Percentiles rank a stretch among this genome's conserved stretches.
Conservation (phyloP, 2,329 filamentous ascomycete species). For the Botrytis squamosa region DNA sequence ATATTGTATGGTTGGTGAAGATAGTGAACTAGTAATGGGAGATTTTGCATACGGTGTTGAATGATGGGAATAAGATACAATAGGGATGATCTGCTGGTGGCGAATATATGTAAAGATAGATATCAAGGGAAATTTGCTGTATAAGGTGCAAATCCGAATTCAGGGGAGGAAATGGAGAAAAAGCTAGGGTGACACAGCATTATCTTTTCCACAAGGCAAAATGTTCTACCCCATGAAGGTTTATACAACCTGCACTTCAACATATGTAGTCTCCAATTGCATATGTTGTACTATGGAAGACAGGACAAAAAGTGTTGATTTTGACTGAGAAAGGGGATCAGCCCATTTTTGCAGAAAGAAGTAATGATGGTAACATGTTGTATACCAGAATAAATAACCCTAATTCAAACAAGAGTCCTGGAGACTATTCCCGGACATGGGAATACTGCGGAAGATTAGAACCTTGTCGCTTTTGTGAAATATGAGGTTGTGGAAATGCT, state of each 20-base stretch:
- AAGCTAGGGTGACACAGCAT: background rate
- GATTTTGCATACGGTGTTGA: background rate
- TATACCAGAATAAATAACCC: background rate
- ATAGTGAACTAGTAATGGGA: background rate
- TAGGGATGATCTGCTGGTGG: background rate
- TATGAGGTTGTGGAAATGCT: background rate
- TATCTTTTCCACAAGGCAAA: background rate
- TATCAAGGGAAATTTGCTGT: background rate
- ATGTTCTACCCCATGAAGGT: background rate
- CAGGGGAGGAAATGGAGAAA: background rate
- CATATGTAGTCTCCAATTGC: background rate
- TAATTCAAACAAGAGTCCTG: background rate
- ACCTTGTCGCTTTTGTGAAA: background rate
- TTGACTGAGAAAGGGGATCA: background rate
- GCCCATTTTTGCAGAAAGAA: background rate
- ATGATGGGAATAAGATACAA: background rate
- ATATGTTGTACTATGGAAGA: background rate
- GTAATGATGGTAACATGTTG: background rate
- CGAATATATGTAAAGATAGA: background rate
- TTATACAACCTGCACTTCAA: background rate
- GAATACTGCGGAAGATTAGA: background rate
- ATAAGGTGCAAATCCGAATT: background rate
- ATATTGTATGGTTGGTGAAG: background rate
- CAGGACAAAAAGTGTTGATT: background rate
- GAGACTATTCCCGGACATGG: background rate